Conservation (phyloP, 176 grass and related monocot genomes). For the Areca catechu region DNA sequence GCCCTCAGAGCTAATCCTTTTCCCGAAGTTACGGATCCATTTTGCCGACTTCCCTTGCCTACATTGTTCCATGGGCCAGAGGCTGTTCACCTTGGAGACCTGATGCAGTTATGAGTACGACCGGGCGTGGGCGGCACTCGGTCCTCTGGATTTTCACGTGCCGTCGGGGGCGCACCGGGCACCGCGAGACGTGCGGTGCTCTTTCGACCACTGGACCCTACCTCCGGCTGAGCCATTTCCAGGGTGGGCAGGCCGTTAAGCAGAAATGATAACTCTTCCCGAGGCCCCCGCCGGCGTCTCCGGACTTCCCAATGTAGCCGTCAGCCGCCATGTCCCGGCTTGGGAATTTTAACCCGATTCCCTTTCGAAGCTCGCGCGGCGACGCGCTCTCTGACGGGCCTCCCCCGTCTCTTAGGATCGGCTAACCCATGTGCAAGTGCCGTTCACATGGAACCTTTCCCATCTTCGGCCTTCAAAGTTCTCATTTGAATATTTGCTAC, state of each 20-base stretch:
- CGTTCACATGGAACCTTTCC: slow-evolving; percentile 81
- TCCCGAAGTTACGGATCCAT: slow-evolving; percentile 43
- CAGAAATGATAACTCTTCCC: slow-evolving; percentile 49
- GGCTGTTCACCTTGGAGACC: slow-evolving; percentile 50
- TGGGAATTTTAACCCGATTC: no score
- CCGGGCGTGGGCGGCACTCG: slow-evolving; percentile 30
- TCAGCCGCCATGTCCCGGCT: slow-evolving; percentile 32
- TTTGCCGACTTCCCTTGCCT: slow-evolving; percentile 45
- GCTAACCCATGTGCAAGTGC: slow-evolving; percentile 75
- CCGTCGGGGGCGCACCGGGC: slow-evolving; percentile 46
- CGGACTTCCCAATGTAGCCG: slow-evolving; percentile 36
- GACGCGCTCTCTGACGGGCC: no score
- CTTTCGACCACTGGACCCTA: no score
- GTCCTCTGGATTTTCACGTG: slow-evolving; percentile 53
- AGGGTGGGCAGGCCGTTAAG: slow-evolving; percentile 37
- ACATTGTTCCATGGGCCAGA: slow-evolving; percentile 47
- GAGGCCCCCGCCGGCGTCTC: slow-evolving; percentile 34
- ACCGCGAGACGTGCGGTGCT: no score
- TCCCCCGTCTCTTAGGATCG: slow-evolving; percentile 67
- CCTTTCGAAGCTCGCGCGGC: no score
- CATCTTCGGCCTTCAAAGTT: slow-evolving; percentile 79
- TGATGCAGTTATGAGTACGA: slow-evolving; percentile 52
- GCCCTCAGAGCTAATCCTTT: slow-evolving; percentile 51
- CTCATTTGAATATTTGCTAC: slow-evolving; percentile 86
- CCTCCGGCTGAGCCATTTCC: no score